These are phyloP conservation scores for Botrytis fabae DNA, from an alignment of 2,329 filamentous ascomycete species.

Conservation along the genomic window DNA sequence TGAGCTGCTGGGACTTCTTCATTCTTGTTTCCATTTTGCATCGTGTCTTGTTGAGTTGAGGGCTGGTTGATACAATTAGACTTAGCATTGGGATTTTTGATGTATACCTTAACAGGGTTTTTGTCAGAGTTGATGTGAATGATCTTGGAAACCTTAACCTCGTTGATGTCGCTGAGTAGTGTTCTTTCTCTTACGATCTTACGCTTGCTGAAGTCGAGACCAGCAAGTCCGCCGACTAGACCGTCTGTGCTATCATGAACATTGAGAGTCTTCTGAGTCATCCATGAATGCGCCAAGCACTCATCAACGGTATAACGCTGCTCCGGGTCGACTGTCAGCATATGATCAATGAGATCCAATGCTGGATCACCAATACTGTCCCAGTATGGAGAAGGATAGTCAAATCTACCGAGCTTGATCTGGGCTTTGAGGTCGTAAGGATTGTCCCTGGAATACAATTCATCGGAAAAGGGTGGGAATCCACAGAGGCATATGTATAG, in stretches of 20 bases:
- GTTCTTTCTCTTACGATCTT: conserved; percentile 82
- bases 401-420: conserved; percentile 84
- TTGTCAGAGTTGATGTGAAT: conserved; percentile 55
- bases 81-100: conserved; percentile 61
- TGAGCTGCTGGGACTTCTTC: conserved; percentile 69
- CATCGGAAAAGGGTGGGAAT: conserved; percentile 95
- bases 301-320: conserved; percentile 85
- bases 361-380: conserved; percentile 83
- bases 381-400: conserved; percentile 97
- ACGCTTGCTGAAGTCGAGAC: conserved; percentile 80
- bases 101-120: conserved; percentile 68
- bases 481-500: conserved; percentile 96
- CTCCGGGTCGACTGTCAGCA: conserved; percentile 86
- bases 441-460: conserved; percentile 77
- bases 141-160: conserved; percentile 62
- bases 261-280: conserved; percentile 60
- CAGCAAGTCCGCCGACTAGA: conserved; percentile 79
- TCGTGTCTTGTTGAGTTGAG: conserved; percentile 26
- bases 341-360: conserved; percentile 87
- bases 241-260: conserved; percentile 88
- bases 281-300: conserved; percentile 90
- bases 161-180: conserved; percentile 77
- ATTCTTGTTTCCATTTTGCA: conserved; percentile 43
- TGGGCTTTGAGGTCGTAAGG: conserved; percentile 87
- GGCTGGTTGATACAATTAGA: conserved; percentile 48